A percentile compares a stretch with the other conserved stretches of the same genome.
phyloP scores from a whole-genome alignment of 495 filamentous ascomycete genomes.

The Podospora conica region DNA sequence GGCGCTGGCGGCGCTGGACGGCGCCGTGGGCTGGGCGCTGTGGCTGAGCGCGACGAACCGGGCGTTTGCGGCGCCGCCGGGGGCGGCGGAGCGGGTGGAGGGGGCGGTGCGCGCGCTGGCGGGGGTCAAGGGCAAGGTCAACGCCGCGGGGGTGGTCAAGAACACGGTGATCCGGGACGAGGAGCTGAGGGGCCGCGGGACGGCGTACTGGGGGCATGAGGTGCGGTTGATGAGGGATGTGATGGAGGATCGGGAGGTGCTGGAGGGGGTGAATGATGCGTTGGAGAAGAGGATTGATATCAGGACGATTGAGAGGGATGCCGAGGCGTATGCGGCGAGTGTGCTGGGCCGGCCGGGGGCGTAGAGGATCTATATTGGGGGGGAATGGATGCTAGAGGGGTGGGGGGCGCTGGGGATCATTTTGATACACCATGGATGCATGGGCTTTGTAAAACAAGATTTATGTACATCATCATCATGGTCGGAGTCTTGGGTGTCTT shows the following conservation, averaged over 20 bases:
- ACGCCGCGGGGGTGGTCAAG: constrained; percentile 48
- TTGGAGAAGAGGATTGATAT: constrained; percentile 48
- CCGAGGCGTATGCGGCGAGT: constrained; percentile 46
- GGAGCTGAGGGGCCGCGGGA: constrained; percentile 38
- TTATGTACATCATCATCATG: background rate
- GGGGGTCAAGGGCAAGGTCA: constrained; percentile 38
- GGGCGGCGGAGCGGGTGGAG: constrained; percentile 45
- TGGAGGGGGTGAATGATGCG: constrained; percentile 51
- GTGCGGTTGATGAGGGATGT: constrained; percentile 48
- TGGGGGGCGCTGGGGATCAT: background rate
- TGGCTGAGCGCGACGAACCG: constrained; percentile 76
- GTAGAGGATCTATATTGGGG: no score
- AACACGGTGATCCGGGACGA: constrained; percentile 52
- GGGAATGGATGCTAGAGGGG: no score
- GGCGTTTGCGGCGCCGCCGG: constrained; percentile 39
- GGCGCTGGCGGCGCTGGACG: constrained; percentile 56
- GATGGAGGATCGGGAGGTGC: constrained; percentile 56
- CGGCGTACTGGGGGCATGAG: constrained; percentile 50
- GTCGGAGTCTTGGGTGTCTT: background rate
- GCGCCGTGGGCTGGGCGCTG: constrained; percentile 51
- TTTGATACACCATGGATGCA: background rate
- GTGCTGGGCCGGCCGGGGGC: constrained; percentile 30
- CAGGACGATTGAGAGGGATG: constrained; percentile 42
- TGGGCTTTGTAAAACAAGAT: background rate
- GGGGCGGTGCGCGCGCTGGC: constrained; percentile 32